phyloP scores from a whole-genome alignment of 2,329 filamentous ascomycete genomes.

The Dryadomyces sulphureus region DNA sequence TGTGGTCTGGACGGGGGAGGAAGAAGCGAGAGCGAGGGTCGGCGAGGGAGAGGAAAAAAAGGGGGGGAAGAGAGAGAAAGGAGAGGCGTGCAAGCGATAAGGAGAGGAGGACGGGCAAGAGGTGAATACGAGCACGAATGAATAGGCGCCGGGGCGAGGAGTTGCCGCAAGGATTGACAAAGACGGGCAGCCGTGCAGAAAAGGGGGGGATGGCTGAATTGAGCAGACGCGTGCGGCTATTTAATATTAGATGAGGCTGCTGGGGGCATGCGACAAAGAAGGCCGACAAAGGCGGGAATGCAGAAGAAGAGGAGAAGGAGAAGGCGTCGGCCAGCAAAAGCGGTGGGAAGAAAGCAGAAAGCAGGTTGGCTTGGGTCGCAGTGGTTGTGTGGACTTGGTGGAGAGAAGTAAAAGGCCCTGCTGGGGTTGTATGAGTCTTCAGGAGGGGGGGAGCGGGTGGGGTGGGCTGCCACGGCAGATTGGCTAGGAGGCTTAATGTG shows the following conservation, averaged over 20 bases:
- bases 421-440: no score
- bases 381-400: not conserved
- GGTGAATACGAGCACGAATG: not conserved
- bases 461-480: no score
- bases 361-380: not conserved
- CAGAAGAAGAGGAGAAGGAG: not conserved
- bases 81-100: not conserved
- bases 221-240: not conserved
- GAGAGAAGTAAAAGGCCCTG: no score
- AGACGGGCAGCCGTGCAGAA: no score
- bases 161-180: not conserved
- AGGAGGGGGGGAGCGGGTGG: no score
- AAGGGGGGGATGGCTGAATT: not conserved
- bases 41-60: not conserved
- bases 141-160: not conserved
- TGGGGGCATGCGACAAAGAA: not conserved
- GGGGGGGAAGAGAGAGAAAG: not conserved
- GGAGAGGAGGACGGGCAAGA: not conserved
- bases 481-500: no score
- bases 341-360: not conserved
- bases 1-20: not conserved
- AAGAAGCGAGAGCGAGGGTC: not conserved
- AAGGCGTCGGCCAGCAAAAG: not conserved
- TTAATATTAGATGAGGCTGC: not conserved
- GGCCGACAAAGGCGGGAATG: not conserved